Base-by-base conservation (phyloP, 345 rosid genomes). In the Hirschfeldia incana region DNA sequence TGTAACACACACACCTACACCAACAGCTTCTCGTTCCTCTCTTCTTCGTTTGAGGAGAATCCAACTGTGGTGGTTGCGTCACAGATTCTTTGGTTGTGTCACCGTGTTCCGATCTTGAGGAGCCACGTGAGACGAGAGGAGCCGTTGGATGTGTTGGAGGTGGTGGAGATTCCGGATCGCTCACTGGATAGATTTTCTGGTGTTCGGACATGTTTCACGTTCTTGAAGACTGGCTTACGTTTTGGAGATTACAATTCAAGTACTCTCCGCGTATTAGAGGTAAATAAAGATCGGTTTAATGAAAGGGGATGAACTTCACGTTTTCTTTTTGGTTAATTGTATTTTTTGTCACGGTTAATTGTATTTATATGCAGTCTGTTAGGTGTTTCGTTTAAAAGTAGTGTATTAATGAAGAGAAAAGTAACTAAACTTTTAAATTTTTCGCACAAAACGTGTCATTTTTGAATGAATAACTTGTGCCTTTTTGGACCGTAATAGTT, bases 1-100 rank as follows among this genome's bases (percentile, higher is more conserved):
- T 88, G 91, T 94, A 91, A 33, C 97, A 91, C 28, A 92, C 51
- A 83, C 92, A 89, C 30, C 66, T 83, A 80, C 93, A 94, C 8
- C 70, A 85, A 68, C 92, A 82, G 78, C 89, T 81, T 73, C 92
- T 80, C 59, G 73, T 76, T 66, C 4, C 78, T 76, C 75, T 90
- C 8, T 92, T 93, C 4, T 87, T 87, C 42, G 0, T 70, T 53
- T 77, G 78, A 77, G 80, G 71, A 75, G 4, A 84, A 75, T 2
- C 89, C 89, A 28, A 78, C 64, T 8, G 64, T 51, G 49, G 51
- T 34, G 5, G 15, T 49, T 13, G 57, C 59, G 7, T 65, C 58
- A 10, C 82, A 84, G 58, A 71, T 70, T 21, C 74, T 76, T n/a
- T 66, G 33, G 37, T 70, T 0, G 73, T 60, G 4, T 76, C 70